Evolutionary conservation across 805 yeast species (phyloP).

Genomic region (Candida xyloterini): DNA sequence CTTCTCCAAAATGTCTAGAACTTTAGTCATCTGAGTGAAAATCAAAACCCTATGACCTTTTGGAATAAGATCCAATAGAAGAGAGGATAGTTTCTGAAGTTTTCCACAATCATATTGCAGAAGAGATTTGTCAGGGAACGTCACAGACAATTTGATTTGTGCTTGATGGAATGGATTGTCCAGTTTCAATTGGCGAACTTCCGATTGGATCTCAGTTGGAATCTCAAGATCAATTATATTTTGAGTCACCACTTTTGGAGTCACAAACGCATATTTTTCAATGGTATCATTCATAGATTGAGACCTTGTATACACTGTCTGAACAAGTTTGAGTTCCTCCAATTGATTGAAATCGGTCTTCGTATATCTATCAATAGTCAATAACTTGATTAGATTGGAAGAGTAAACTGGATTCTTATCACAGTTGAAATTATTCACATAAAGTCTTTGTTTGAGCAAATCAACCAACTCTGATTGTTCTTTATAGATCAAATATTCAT

Average conservation of each 20-base stretch:
- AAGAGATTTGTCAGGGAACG: conserved; percentile 92
- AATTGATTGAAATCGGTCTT: conserved; percentile 32
- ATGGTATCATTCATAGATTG: conserved; percentile 46
- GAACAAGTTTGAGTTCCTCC: conserved; percentile 35
- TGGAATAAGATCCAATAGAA: conserved; percentile 73
- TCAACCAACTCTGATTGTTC: conserved; percentile 53
- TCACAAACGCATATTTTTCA: conserved; percentile 78
- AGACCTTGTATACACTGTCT: conserved; percentile 41
- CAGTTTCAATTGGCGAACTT: conserved; percentile 29
- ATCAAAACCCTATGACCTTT: conserved; percentile 93
- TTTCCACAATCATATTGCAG: conserved; percentile 97
- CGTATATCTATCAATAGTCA: conserved; percentile 32
- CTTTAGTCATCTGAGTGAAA: conserved; percentile 98
- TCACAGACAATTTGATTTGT: conserved; percentile 84
- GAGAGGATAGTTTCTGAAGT: conserved; percentile 74
- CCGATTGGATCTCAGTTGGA: conserved; percentile 36
- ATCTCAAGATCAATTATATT: conserved; percentile 58
- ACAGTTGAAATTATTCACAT: conserved; percentile 66
- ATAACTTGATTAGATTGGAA: conserved; percentile 44
- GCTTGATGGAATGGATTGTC: conserved; percentile 68
- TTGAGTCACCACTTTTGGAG: conserved; percentile 80
- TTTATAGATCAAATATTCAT: conserved; percentile 50
- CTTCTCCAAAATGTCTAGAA: conserved; percentile 87
- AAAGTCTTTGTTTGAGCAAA: conserved; percentile 51
- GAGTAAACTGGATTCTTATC: conserved; percentile 68